Conservation (phyloP, 768 basidiomycete genomes). For the Kwoniella newhampshirensis region DNA sequence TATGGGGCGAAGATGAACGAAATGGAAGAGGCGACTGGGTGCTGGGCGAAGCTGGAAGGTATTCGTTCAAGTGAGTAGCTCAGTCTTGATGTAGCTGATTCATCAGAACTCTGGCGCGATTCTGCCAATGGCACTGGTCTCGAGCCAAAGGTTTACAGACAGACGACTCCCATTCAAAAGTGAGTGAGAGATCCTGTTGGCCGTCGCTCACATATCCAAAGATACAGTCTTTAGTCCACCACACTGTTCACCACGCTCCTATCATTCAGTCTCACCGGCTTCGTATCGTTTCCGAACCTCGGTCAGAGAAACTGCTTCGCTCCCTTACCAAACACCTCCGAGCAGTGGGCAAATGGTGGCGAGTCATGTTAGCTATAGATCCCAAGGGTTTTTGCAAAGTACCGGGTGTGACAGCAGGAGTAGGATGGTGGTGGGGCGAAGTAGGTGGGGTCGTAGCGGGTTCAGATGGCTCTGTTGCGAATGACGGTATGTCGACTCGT, state of each 20-base stretch:
- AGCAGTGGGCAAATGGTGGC: constrained; percentile 51
- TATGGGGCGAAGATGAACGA: constrained; percentile 29
- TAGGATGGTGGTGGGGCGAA: constrained; percentile 54
- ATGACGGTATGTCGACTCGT: constrained; percentile 39
- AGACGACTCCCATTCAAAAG: constrained; percentile 26
- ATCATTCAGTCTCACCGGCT: constrained; percentile 41
- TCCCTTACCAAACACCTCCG: constrained; percentile 46
- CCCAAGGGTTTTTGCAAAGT: constrained; percentile 47
- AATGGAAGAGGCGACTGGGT: constrained; percentile 17
- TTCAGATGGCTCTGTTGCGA: constrained; percentile 39
- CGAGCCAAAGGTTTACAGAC: constrained; percentile 39
- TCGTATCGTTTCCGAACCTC: constrained; percentile 16
- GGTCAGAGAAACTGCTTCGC: constrained; percentile 29
- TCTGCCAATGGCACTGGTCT: constrained; percentile 42
- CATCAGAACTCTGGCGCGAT: constrained; percentile 42
- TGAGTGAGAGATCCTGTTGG: constrained; percentile 14
- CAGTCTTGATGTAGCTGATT: neutral
- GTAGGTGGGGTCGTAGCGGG: constrained; percentile 45
- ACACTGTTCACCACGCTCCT: constrained; percentile 37
- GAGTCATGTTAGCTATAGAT: constrained; percentile 46
- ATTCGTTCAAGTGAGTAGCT: constrained; percentile 24
- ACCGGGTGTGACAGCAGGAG: constrained; percentile 34
- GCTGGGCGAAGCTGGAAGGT: constrained; percentile 21
- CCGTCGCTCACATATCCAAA: neutral
- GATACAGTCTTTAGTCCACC: constrained; percentile 29